Base-by-base conservation (phyloP, 495 filamentous ascomycete genomes). In the Neurospora sp. region DNA sequence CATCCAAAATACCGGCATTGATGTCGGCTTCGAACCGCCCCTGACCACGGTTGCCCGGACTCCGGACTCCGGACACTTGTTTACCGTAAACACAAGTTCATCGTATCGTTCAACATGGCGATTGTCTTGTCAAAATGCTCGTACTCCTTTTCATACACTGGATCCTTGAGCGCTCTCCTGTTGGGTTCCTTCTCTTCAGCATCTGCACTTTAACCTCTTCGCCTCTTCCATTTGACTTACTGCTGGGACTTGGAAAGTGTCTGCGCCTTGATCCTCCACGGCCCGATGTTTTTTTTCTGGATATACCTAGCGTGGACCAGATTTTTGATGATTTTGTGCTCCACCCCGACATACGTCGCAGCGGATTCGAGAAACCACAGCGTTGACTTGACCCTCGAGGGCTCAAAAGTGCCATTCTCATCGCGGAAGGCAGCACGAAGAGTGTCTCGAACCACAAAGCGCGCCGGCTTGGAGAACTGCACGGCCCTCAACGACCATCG, bases 271-370 rank as follows among this genome's bases (percentile, higher is more conserved):
- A 60, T 31, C 42, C 42, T 74, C 77, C 74, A 72, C 70, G 62
- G 27, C 46, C 27, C 20, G 9, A 5, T 18, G 18, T 60, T 42
- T 16, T 46, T 23, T 39, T n/a, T 11, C 27, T 78, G 62, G 72
- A 76, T 71, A 74, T 86, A 91, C 75, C 85, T 82, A 27, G 90
- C 86, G 54, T 88, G 78, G 44, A 93, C 77, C 72, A 98, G 77
- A 76, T 91, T 97, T 80, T 90, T 93, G 71, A 97, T 71, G 70
- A 99, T 90, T 72, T 82, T 85, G 79, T 97, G 93, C 84, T 98
- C 96, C 23, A 95, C 74, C 0, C 94, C 93, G 35, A 82, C 86
- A 74, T 86, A 80, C 62, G 84, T 80, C 10, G 91, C 85, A 8
- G 96, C 96, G 38, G 87, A 86, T 42, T 89, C 83, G 7, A 98